Evolutionary conservation across 106 monocot genomes (phyloP).

Genomic region (Dendrobium huoshanense): DNA sequence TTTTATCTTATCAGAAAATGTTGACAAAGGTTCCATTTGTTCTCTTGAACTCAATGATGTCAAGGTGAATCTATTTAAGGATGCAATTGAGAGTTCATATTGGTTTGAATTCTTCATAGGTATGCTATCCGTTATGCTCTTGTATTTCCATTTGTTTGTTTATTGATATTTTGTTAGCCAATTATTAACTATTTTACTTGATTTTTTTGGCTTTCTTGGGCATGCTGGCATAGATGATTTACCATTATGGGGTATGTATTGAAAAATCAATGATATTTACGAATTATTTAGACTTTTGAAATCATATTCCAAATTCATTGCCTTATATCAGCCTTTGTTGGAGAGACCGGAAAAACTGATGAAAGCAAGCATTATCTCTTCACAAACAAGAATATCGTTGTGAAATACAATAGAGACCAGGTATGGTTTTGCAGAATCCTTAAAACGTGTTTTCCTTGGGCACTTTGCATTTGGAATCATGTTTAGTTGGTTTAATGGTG

Average conservation of each 20-base stretch:
- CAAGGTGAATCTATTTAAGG: slow-evolving; percentile 73
- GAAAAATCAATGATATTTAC: not conserved
- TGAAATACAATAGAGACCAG: slow-evolving; percentile 75
- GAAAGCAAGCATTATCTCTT: slow-evolving; percentile 79
- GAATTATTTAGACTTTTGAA: not conserved
- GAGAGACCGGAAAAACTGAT: slow-evolving; percentile 82
- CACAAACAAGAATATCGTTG: slow-evolving; percentile 80
- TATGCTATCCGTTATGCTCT: slow-evolving; percentile 16
- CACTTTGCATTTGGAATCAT: not conserved
- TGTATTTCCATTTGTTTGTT: slow-evolving; percentile 5
- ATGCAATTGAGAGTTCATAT: slow-evolving; percentile 79
- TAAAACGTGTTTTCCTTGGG: not conserved
- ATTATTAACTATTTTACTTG: slow-evolving; percentile 1
- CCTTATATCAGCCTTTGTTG: slow-evolving; percentile 60
- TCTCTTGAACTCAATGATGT: slow-evolving; percentile 62
- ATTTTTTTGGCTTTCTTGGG: not conserved
- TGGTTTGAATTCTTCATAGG: slow-evolving; percentile 98
- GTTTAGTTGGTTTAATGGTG: not conserved
- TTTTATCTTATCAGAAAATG: slow-evolving; percentile 46
- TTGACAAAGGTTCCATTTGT: slow-evolving; percentile 71
- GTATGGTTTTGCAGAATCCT: slow-evolving; percentile 19
- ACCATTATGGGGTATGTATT: slow-evolving; percentile 61
- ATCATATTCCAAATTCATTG: not conserved
- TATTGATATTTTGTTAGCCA: not conserved
- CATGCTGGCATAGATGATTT: slow-evolving; percentile 49